Conservation (phyloP, 352 stramenopile species). For the Blastocystis sp. region DNA sequence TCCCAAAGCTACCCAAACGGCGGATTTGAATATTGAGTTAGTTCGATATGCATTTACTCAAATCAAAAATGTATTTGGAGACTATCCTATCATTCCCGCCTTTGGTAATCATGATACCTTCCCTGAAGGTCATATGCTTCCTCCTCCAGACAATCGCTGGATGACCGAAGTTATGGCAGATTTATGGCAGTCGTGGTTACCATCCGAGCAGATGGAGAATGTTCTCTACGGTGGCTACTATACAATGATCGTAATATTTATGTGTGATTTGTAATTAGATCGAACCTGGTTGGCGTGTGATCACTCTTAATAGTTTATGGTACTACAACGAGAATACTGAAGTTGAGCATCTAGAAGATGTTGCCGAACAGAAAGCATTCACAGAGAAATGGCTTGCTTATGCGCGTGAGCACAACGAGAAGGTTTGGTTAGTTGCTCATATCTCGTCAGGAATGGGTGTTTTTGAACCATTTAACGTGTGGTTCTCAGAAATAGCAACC, state of each 20-base stretch:
- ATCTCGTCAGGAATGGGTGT: background rate
- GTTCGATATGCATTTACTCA: background rate
- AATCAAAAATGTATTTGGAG: background rate
- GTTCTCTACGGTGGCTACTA: constrained; percentile 23
- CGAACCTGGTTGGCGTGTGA: background rate
- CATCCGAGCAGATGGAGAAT: background rate
- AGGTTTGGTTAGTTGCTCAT: constrained; percentile 15
- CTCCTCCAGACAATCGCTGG: background rate
- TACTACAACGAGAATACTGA: constrained; percentile 11
- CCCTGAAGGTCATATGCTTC: constrained; percentile 33
- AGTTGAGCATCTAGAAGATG: background rate
- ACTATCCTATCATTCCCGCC: constrained; percentile 26
- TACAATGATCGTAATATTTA: too few species aligned
- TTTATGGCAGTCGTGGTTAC: constrained; percentile 19
- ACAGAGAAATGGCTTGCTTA: background rate
- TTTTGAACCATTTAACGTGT: constrained; percentile 4
- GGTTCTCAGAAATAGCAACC: background rate
- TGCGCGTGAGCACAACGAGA: background rate
- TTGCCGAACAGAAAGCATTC: constrained; percentile 8
- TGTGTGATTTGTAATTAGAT: too few species aligned
- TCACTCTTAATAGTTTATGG: constrained; percentile 20
- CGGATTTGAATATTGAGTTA: constrained; percentile 7
- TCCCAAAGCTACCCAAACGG: background rate
- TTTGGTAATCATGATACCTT: constrained; percentile 57
- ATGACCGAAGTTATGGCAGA: constrained; percentile 6